Base-by-base conservation (phyloP, 352 stramenopile species). In the Aphanomyces astaci region DNA sequence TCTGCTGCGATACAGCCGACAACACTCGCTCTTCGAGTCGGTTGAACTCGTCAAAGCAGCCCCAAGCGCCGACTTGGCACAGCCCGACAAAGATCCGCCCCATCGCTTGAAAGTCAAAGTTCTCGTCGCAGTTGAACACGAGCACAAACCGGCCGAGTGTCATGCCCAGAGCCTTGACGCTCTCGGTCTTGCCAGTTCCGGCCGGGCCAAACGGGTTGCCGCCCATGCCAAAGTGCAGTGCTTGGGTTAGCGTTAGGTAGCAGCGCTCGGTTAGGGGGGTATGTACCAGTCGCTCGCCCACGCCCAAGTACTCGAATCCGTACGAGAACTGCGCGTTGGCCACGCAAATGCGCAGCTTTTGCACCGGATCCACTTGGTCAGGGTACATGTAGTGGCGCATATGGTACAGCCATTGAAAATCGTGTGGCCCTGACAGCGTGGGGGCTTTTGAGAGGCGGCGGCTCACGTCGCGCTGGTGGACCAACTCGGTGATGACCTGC, bases 11-110 rank as follows among this genome's bases (percentile, higher is more conserved):
- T 3, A 99, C 97, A 36, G 98, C 98, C 63, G 95, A 99, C 25
- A 99, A 83, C 64, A 99, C 98, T 33, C 97, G 86, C 75, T 99
- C 97, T 76, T 99, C 95, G 10, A 99, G 88, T 63, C 98, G 90
- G 78, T 99, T 99, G 77, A 99, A 99, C 75, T 99, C 98, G 79
- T 99, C 98, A 72, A 99, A 99, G 74, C 97, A 99, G 4, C 97
- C 97, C 97, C 97, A 99, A 32, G 97, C 97, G 55, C 97, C 97
- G 48, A 99, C 96, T 89, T 99, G 97, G 63, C 96, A 99, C 43
- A 99, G 84, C 53, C 98, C 98, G 48, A 98, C 94, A 75, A 99
- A 99, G 69, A 99, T 98, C 30, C 97, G 86, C 31, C 97, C 97
- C 96, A 99, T 99, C 2, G 96, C 96, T 72, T 97, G 95, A 79